Evolutionary conservation across 2,329 filamentous ascomycete species (phyloP).

Genomic region (Seiridium cupressi): DNA sequence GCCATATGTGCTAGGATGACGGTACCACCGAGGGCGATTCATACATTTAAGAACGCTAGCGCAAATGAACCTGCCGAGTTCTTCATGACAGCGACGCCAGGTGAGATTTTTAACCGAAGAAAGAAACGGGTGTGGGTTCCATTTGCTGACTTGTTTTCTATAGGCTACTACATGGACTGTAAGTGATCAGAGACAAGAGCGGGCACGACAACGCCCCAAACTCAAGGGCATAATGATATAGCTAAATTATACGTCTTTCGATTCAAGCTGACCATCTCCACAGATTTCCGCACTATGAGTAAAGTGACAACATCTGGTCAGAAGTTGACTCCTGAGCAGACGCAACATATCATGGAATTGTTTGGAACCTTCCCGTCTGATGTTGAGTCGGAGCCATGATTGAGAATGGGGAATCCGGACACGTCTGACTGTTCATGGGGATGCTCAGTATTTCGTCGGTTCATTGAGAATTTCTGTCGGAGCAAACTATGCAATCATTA

Average conservation of each 20-base stretch:
- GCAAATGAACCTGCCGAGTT: constrained; percentile 29
- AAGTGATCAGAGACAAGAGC: constrained; percentile 12
- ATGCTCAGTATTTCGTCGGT: neutral
- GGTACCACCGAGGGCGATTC: constrained; percentile 21
- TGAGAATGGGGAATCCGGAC: neutral
- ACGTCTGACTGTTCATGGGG: neutral
- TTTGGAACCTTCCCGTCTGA: constrained; percentile 34
- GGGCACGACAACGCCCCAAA: neutral
- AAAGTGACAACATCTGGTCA: constrained; percentile 25
- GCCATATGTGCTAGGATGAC: neutral
- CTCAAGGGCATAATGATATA: too few species aligned
- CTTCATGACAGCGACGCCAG: constrained; percentile 36
- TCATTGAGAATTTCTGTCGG: neutral
- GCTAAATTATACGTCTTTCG: too few species aligned
- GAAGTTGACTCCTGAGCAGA: constrained; percentile 22
- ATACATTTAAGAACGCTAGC: constrained; percentile 33
- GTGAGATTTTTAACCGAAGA: constrained; percentile 11
- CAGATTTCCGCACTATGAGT: constrained; percentile 33
- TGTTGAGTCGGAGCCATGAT: constrained; percentile 30
- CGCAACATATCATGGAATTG: constrained; percentile 32
- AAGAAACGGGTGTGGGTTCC: neutral
- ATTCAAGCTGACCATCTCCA: neutral
- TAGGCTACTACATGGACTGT: constrained; percentile 35
- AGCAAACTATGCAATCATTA: neutral
- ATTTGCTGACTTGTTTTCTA: constrained; percentile 5